Evolutionary conservation across 805 yeast genomes (phyloP), one percentile per base, ranked within the genome.

Genomic region (Ogataea ramenticola): DNA sequence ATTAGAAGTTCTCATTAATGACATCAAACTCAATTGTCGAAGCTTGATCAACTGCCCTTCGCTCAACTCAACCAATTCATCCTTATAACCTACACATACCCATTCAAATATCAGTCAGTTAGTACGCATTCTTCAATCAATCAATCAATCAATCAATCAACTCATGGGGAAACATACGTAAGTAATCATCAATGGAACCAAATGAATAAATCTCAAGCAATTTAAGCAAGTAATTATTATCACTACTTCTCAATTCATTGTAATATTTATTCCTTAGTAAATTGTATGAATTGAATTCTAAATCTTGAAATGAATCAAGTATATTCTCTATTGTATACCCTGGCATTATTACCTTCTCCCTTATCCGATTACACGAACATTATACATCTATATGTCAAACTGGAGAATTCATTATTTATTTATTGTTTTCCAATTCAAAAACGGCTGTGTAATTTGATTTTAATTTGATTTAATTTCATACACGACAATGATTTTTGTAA

Each of bases 181-280:
- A 27, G 38, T 50, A 55, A 42, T 59, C 59, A 8, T 30, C n/a
- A 9, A 55, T 36, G 2, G 48, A 48, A 7, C 62, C 64, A 50
- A 55, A 61, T 2, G 62, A 48, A 46, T 43, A 60, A 15, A 61
- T 35, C 48, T 60, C 65, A 15, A 58, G 39, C 12, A 56, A 41
- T 22, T 38, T 36, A 16, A 34, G 34, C 19, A 9, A n/a, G 20
- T 30, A n/a, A 15, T 39, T 39, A 21, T 39, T 21, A 26, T 39
- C 42, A 1, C 36, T 44, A 17, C 15, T 19, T 21, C 29, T 22
- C 22, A 38, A 26, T 14, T 22, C 36, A 20, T 37, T 32, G n/a
- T 37, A 4, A 20, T 16, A 32, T 9, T 31, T 36, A 27, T 49
- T 48, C 33, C 54, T 41, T 1, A 55, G 10, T 4, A 15, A 12